phyloP scores from a whole-genome alignment of 78 protist species.

The Diacronema lutheri region DNA sequence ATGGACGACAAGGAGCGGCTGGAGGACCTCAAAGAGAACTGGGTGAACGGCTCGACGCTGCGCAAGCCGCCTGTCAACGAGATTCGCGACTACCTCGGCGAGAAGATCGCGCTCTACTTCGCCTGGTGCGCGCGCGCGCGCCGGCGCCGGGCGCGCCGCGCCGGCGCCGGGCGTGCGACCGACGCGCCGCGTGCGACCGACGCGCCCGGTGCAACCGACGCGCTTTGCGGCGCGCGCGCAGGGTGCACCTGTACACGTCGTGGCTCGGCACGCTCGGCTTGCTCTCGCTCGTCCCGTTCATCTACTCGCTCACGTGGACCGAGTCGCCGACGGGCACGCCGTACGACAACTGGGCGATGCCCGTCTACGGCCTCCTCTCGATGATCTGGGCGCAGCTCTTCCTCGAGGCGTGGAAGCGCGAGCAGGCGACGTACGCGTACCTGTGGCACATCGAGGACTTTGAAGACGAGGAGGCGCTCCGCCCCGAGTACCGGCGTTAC shows the following conservation, averaged over 20 bases:
- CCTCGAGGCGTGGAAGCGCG: slow-evolving; percentile 56
- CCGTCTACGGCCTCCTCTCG: not conserved
- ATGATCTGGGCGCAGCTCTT: slow-evolving; percentile 29
- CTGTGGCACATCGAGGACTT: slow-evolving; percentile 2
- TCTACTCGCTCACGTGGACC: not conserved
- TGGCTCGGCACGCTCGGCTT: not conserved
- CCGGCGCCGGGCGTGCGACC: too few relatives aligned
- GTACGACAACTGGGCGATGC: not conserved
- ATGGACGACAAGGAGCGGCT: not conserved
- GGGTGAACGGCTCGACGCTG: not conserved
- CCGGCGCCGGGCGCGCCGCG: too few relatives aligned
- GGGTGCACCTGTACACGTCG: not conserved
- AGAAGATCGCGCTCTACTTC: slow-evolving; percentile 44
- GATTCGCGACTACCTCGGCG: slow-evolving; percentile 33
- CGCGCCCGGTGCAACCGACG: too few relatives aligned
- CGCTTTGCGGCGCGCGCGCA: too few relatives aligned
- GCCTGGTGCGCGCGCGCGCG: too few relatives aligned
- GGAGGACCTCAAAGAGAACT: too few relatives aligned
- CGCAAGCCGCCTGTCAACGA: not conserved
- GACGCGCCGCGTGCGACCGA: too few relatives aligned
- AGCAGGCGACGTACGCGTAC: not conserved
- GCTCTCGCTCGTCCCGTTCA: not conserved
- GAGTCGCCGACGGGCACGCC: too few relatives aligned
- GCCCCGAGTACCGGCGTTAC: slow-evolving; percentile 14
- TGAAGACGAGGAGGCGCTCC: not conserved